Evolutionary conservation across 1,284 basidiomycete genomes (phyloP).

Genomic region (Mycena sp.): DNA sequence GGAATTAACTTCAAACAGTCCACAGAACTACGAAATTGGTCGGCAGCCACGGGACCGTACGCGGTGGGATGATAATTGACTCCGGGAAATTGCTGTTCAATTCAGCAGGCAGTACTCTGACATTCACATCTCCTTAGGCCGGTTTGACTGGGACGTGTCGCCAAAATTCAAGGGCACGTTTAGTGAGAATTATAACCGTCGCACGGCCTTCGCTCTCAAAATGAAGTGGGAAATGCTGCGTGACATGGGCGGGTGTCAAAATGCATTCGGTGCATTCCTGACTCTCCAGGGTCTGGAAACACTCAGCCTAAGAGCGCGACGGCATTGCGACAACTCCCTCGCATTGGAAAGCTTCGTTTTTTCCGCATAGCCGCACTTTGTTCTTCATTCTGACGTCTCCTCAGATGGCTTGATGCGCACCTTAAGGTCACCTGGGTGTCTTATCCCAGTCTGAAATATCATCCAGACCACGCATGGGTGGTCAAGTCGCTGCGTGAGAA

Average conservation of each 20-base stretch:
- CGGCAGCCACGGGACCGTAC: slow-evolving; percentile 83
- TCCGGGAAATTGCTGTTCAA: neutral
- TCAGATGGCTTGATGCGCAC: slow-evolving; percentile 54
- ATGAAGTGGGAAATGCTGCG: slow-evolving; percentile 51
- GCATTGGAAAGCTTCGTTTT: slow-evolving; percentile 54
- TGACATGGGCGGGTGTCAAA: too few species aligned
- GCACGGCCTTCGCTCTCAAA: slow-evolving; percentile 66
- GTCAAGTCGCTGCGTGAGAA: slow-evolving; percentile 52
- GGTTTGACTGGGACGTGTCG: slow-evolving; percentile 75
- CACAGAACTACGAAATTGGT: slow-evolving; percentile 86
- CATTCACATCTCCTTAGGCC: too few species aligned
- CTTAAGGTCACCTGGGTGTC: slow-evolving; percentile 61
- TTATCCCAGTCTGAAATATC: slow-evolving; percentile 67
- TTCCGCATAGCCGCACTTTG: neutral
- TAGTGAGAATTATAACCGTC: slow-evolving; percentile 68
- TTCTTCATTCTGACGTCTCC: too few species aligned
- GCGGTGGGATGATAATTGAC: slow-evolving; percentile 78
- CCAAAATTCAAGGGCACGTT: slow-evolving; percentile 76
- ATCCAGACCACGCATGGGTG: slow-evolving; percentile 61
- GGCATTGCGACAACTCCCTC: slow-evolving; percentile 65
- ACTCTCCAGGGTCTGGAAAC: too few species aligned
- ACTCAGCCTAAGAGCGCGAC: slow-evolving; percentile 63
- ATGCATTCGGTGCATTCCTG: too few species aligned
- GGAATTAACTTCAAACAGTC: too few species aligned
- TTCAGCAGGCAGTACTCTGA: slow-evolving; percentile 47